phyloP scores from a whole-genome alignment of 2,329 filamentous ascomycete genomes.

The Colletotrichum kahawae region DNA sequence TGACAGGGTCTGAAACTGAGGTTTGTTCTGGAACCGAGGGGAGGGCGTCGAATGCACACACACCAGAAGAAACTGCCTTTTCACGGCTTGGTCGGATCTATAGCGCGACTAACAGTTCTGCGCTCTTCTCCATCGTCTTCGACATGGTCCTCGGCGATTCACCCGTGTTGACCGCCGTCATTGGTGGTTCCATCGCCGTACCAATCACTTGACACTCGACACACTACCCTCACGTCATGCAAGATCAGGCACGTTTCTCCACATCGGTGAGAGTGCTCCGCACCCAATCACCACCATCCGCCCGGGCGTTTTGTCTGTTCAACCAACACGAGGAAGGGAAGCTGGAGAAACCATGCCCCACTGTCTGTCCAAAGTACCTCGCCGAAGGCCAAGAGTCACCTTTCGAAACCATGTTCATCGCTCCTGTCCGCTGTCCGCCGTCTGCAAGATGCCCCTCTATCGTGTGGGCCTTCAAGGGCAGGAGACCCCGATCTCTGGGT shows the following conservation, averaged over 20 bases:
- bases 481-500: constrained; percentile 9
- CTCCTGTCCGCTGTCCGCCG: background rate
- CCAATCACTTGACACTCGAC: background rate
- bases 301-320: background rate
- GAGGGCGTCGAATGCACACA: background rate
- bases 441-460: background rate
- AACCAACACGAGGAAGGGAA: background rate
- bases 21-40: background rate
- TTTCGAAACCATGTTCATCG: background rate
- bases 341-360: background rate
- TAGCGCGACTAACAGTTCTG: background rate
- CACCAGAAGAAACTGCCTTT: background rate
- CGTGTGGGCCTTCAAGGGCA: background rate
- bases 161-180: background rate
- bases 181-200: background rate
- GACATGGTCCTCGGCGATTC: background rate
- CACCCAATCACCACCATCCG: background rate
- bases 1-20: constrained; percentile 15
- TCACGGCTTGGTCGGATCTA: background rate
- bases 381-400: background rate
- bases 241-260: constrained; percentile 20
- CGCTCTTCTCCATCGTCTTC: background rate
- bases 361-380: background rate
- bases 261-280: constrained; percentile 11
- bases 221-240: background rate